Evolutionary conservation across 768 basidiomycete species (phyloP).

Genomic region (Macrolepiota albuminosa): DNA sequence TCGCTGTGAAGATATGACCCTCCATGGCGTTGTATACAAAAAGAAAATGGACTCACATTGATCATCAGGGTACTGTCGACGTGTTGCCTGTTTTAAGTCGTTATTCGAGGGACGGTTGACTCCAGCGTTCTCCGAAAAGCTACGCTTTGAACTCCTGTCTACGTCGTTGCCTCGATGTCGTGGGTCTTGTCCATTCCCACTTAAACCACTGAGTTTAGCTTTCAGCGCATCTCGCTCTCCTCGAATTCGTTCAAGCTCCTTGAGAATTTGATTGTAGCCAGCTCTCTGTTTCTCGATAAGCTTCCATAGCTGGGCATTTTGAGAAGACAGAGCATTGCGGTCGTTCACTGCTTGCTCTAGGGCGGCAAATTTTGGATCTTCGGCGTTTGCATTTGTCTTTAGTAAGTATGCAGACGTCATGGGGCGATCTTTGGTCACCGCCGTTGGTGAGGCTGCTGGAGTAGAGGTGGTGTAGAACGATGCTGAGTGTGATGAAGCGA

Average conservation of each 20-base stretch:
- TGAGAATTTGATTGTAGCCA: constrained; percentile 74
- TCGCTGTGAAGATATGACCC: constrained; percentile 20
- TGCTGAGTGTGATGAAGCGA: constrained; percentile 11
- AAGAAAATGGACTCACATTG: constrained; percentile 24
- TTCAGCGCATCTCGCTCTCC: constrained; percentile 73
- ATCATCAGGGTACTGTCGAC: constrained; percentile 36
- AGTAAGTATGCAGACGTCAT: constrained; percentile 36
- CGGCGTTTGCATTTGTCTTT: constrained; percentile 43
- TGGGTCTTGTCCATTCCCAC: constrained; percentile 22
- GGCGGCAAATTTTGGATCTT: constrained; percentile 58
- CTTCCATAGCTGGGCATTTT: constrained; percentile 93
- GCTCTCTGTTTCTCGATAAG: constrained; percentile 87
- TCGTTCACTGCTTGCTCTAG: constrained; percentile 77
- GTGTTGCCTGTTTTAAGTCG: constrained; percentile 12
- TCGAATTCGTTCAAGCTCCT: constrained; percentile 82
- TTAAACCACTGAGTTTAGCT: constrained; percentile 33
- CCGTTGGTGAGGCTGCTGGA: constrained; percentile 7
- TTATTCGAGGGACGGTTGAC: constrained; percentile 4
- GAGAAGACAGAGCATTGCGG: constrained; percentile 72
- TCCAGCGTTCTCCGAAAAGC: constrained; percentile 22
- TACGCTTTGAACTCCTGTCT: constrained; percentile 21
- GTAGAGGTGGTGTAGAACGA: constrained; percentile 13
- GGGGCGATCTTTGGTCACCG: constrained; percentile 16
- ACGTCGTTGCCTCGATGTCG: constrained; percentile 21
- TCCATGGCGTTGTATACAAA: constrained; percentile 4